Base-by-base conservation (phyloP, 176 grass and related monocot genomes). In the Avena insularis region DNA sequence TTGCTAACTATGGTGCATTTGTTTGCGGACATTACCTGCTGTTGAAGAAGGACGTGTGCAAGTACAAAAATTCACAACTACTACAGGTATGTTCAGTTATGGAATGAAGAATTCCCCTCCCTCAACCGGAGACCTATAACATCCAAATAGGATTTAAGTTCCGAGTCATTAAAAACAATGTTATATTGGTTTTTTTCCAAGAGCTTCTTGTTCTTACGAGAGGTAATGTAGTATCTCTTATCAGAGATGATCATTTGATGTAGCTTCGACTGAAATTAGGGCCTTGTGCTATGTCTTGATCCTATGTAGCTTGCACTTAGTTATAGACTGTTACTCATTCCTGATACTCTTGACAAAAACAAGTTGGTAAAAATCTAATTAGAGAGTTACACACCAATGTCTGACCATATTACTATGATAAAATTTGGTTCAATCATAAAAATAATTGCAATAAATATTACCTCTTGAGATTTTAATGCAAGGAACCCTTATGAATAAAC, bases 211-310 rank as follows among this genome's bases (percentile, higher is more conserved):
- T 91, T 50, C 45, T 49, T 80, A 46, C 2, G 17, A 61, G 19
- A 20, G 16, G 12, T 81, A 54, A 33, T 83, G 17, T 70, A 36
- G 12, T n/a, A 79, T 84, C 20, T 73, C 17, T 78, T 69, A 53
- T 48, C 75, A 40, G 64, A 86, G 14, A 69, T 64, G 3, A 81
- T 43, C 5, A 50, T 61, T 58, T 60, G 19, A 63, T 82, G 68
- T 77, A 98, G 91, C 96, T 98, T 86, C 91, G 95, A 86, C 72
- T 98, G 78, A 98, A 95, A 92, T 83, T 95, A 71, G 96, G 93
- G 2, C 83, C 95, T 9, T 91, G 96, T 35, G 96, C 93, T 55
- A 98, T 90, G 33, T 93, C 93, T 62, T 98, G 29, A 31, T 31
- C 29, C 29, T 31, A 31, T 31, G 29, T 31, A 31, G 29, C 29